A percentile compares a stretch with the other conserved stretches of the same genome.
These are phyloP conservation scores for Ogataea ganodermae DNA, from an alignment of 805 yeast species.

Conservation along the genomic window DNA sequence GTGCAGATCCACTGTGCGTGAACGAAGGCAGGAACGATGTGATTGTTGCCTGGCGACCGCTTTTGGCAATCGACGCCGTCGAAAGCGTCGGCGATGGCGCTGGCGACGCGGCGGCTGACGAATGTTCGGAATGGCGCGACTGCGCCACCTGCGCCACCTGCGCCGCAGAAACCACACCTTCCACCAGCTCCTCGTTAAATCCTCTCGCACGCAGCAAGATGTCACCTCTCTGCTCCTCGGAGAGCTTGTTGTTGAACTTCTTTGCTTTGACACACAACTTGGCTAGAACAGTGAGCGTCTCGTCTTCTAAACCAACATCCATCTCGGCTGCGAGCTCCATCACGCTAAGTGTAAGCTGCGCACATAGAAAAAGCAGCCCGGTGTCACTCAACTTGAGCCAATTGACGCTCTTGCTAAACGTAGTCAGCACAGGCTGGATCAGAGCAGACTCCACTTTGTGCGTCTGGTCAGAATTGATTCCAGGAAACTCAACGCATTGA, in stretches of 20 bases:
- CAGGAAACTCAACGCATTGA: conserved; percentile 28
- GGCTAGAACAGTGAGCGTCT: conserved; percentile 53
- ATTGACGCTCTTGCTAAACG: conserved; percentile 67
- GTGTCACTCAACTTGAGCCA: conserved; percentile 85
- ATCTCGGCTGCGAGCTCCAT: conserved; percentile 62
- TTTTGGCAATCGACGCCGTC: not conserved
- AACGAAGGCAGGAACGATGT: conserved; percentile 12
- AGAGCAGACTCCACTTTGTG: conserved; percentile 34
- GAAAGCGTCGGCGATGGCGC: not conserved
- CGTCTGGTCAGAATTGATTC: conserved; percentile 18
- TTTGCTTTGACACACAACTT: conserved; percentile 67
- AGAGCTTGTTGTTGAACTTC: conserved; percentile 67
- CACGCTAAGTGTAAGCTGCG: conserved; percentile 63
- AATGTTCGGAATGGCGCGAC: not conserved
- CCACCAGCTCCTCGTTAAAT: conserved; percentile 57
- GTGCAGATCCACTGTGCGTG: conserved; percentile 2
- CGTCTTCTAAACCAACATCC: conserved; percentile 54
- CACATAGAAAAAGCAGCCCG: conserved; percentile 72
- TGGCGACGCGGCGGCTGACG: not conserved
- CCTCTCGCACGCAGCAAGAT: conserved; percentile 61
- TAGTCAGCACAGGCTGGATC: conserved; percentile 56
- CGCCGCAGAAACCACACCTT: conserved; percentile 35
- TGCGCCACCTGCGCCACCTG: not conserved
- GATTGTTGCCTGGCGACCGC: conserved; percentile 16
- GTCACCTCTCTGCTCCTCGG: conserved; percentile 63